Base-by-base conservation (phyloP, 805 yeast species). In the Saturnispora besseyi region DNA sequence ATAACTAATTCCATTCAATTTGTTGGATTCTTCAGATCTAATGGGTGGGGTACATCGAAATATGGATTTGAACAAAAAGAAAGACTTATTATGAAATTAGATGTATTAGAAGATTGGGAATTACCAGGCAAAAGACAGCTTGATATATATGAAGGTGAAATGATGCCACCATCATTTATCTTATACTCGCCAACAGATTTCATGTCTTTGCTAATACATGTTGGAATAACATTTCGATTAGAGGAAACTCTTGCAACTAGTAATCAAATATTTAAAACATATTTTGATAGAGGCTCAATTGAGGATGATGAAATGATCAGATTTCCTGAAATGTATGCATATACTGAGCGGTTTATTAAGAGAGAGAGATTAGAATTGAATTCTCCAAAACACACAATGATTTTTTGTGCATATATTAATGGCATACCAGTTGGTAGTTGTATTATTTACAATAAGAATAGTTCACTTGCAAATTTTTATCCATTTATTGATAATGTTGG, bases 171-270 rank as follows among this genome's bases (percentile, higher is more conserved):
- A 21, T 21, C 29, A 2, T 18, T 47, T 5, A 18, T 22, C 6
- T 31, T 46, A 26, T 21, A 46, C 12, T 31, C 45, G 21, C n/a
- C 33, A 18, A 13, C 10, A 8, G 50, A 47, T 22, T 47, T 47
- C 22, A 38, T 24, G 42, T 24, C 42, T 10, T 38, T 29, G 7
- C 67, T 79, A 53, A 77, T 75, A 66, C 75, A 77, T 50, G 77
- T 77, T 37, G 82, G 82, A 3, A 74, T 79, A 12, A 64, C 78
- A 53, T 78, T 79, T 61, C 81, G 77, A 56, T 68, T 78, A n/a
- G 74, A 80, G 56, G 67, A 63, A 51, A 69, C 74, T 50, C 61
- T 71, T 11, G 62, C 64, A 3, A 72, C 32, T 1, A 40, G 45
- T 7, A 42, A 46, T 18, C 21, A 73, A 53, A 62, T 78, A 40